These are phyloP conservation scores for Pezicula radicicola DNA, from an alignment of 2,329 filamentous ascomycete species.

Conservation along the genomic window DNA sequence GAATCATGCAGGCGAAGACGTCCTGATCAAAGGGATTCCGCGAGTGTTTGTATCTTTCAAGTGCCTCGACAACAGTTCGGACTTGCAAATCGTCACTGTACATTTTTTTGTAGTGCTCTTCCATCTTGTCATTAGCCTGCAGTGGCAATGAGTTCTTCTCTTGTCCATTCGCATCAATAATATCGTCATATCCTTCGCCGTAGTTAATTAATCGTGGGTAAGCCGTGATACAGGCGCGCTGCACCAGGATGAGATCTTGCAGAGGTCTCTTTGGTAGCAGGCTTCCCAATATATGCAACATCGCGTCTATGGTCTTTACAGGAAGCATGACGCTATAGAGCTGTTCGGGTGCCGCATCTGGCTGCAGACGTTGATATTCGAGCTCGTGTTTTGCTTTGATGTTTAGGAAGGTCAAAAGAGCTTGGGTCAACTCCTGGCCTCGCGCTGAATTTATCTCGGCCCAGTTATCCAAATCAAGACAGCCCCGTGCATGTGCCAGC, in stretches of 20 bases:
- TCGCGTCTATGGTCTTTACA: constrained; percentile 78
- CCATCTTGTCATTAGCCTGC: constrained; percentile 86
- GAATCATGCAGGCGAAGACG: constrained; percentile 97
- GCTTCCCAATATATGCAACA: constrained; percentile 77
- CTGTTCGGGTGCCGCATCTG: constrained; percentile 52
- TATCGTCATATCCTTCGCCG: constrained; percentile 85
- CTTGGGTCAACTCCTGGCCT: constrained; percentile 63
- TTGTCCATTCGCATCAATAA: constrained; percentile 82
- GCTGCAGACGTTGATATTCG: constrained; percentile 59
- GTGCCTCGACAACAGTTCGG: constrained; percentile 76
- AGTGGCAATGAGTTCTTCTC: constrained; percentile 77
- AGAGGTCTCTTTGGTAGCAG: constrained; percentile 56
- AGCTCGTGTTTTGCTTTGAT: constrained; percentile 84
- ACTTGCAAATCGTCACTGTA: constrained; percentile 89
- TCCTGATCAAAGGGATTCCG: constrained; percentile 83
- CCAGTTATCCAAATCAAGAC: constrained; percentile 82
- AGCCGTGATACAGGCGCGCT: constrained; percentile 84
- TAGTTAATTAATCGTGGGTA: constrained; percentile 97
- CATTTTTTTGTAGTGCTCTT: constrained; percentile 97
- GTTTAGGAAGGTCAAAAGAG: constrained; percentile 75
- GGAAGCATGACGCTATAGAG: constrained; percentile 72
- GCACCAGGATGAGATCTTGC: constrained; percentile 73
- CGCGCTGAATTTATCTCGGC: constrained; percentile 67
- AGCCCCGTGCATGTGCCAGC: constrained; percentile 75
- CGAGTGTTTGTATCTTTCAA: constrained; percentile 86